phyloP scores from a whole-genome alignment of 495 filamentous ascomycete species.

The Neurospora pannonica region DNA sequence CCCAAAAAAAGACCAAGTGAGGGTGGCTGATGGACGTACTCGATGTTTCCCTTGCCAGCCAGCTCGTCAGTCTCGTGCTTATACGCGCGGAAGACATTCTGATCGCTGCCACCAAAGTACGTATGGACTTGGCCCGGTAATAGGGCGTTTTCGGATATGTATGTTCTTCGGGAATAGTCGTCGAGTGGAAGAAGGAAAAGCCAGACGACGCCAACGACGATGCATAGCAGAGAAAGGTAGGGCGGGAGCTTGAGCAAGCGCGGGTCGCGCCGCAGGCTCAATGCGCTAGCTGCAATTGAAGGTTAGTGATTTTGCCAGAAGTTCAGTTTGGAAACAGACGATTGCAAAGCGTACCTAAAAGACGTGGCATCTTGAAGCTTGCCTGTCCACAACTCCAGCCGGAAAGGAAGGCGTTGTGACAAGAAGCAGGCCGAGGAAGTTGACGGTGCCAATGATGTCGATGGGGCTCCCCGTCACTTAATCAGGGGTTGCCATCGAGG shows the following conservation, averaged over 20 bases:
- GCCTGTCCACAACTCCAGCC: background rate
- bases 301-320: background rate
- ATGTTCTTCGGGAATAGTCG: slow-evolving; percentile 83
- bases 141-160: slow-evolving; percentile 96
- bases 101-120: slow-evolving; percentile 92
- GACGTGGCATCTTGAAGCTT: slow-evolving; percentile 23
- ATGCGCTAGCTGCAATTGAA: slow-evolving; percentile 31
- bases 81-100: slow-evolving; percentile 90
- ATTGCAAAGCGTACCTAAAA: slow-evolving; percentile 14
- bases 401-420: background rate
- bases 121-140: slow-evolving; percentile 95
- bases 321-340: background rate
- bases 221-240: slow-evolving; percentile 77
- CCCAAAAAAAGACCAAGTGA: background rate
- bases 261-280: slow-evolving; percentile 53
- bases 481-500: background rate
- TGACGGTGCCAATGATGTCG: background rate
- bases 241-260: slow-evolving; percentile 65
- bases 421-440: background rate
- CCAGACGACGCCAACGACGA: slow-evolving; percentile 84
- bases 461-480: background rate
- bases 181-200: slow-evolving; percentile 87
- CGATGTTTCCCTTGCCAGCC: slow-evolving; percentile 39
- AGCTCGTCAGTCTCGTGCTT: slow-evolving; percentile 69
- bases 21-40: slow-evolving; percentile 23